Percentiles rank a stretch among this genome's conserved stretches.
These are phyloP conservation scores for Voacanga thouarsii DNA, from an alignment of 257 asterid genomes.

Conservation along the genomic window DNA sequence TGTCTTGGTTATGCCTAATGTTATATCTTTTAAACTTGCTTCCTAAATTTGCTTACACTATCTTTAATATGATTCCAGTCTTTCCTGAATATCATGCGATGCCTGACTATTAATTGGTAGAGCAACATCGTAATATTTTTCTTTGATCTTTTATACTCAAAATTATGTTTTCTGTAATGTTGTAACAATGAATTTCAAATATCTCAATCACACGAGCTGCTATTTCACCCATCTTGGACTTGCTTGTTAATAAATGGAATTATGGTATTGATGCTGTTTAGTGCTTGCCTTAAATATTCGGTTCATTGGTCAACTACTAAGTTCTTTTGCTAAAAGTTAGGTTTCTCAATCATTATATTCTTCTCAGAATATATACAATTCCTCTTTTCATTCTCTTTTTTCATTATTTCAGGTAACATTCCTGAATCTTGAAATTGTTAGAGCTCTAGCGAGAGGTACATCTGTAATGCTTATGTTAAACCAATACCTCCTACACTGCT, in stretches of 20 bases:
- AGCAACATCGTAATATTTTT: background rate
- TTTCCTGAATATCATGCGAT: no score
- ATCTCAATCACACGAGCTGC: background rate
- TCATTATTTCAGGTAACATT: slow-evolving; percentile 69
- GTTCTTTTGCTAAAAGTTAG: background rate
- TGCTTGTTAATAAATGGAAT: background rate
- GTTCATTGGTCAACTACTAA: background rate
- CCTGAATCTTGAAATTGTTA: slow-evolving; percentile 86
- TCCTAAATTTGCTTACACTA: background rate
- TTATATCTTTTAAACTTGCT: background rate
- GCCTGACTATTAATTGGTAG: background rate
- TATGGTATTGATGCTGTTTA: background rate
- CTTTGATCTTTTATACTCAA: background rate
- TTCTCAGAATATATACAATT: background rate
- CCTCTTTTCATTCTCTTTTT: background rate
- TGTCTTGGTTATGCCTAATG: background rate
- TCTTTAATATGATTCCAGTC: background rate
- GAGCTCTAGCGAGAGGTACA: slow-evolving; percentile 90
- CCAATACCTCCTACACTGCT: background rate
- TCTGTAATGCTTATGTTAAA: slow-evolving; percentile 6
- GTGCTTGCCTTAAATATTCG: background rate
- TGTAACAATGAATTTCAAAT: background rate
- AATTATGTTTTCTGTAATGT: background rate
- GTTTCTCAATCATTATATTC: background rate
- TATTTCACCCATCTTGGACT: background rate